Conservation (phyloP, 2,329 filamentous ascomycete genomes). For the Paecilomyces formosus region DNA sequence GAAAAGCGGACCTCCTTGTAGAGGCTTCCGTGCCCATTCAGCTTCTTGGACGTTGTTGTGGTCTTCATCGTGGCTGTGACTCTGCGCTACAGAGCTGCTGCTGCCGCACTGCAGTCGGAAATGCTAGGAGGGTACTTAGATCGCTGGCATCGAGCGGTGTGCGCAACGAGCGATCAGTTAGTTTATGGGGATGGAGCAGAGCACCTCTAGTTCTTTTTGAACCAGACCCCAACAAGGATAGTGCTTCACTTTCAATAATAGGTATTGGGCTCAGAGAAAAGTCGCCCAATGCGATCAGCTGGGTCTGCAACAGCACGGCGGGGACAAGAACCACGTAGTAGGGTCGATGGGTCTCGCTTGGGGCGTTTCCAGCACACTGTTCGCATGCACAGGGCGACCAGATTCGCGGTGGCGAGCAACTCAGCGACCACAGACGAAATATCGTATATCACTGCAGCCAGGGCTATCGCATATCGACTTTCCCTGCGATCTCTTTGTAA, state of each 20-base stretch:
- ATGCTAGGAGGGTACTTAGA: neutral
- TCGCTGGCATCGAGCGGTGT: neutral
- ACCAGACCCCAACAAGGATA: neutral
- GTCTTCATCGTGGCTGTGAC: conserved; percentile 20
- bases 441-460: neutral
- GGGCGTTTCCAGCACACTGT: neutral
- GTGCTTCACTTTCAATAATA: neutral
- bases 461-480: neutral
- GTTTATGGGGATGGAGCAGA: neutral
- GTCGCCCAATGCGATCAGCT: neutral
- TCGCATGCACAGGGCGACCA: neutral
- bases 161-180: neutral
- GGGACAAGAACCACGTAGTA: neutral
- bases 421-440: neutral
- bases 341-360: neutral
- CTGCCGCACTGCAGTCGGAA: neutral
- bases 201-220: neutral
- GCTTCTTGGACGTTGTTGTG: conserved; percentile 15
- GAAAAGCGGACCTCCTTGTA: conserved; percentile 39
- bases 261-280: neutral
- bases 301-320: neutral
- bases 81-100: neutral
- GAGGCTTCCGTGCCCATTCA: conserved; percentile 25
- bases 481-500: neutral
- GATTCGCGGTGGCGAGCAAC: neutral